These are phyloP conservation scores for Cystobasidiopsis lactophilus DNA, from an alignment of 768 basidiomycete species.

Conservation along the genomic window DNA sequence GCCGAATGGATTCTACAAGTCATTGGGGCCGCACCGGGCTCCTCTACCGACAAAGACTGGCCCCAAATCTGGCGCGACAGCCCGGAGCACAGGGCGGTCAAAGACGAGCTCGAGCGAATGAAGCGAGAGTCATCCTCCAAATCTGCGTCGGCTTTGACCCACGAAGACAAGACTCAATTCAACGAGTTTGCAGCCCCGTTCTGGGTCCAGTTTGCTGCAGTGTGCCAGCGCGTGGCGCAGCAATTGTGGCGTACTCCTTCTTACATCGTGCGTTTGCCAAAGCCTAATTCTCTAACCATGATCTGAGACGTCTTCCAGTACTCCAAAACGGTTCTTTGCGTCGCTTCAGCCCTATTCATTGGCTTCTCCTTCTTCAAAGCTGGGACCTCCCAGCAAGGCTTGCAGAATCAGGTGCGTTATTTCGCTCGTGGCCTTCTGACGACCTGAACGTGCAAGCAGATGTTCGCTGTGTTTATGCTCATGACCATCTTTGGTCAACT, in stretches of 20 bases:
- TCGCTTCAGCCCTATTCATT: conserved; percentile 4
- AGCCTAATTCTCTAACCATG: conserved; percentile 14
- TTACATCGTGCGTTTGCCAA: too few species aligned
- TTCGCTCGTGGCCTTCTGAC: conserved; percentile 2
- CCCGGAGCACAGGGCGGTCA: conserved; percentile 32
- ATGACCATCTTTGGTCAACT: conserved; percentile 25
- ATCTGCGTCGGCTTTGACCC: conserved; percentile 21
- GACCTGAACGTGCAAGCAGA: neutral
- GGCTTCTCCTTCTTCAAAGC: conserved; percentile 24
- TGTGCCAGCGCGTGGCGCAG: conserved; percentile 22
- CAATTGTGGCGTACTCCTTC: conserved; percentile 20
- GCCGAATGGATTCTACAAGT: conserved; percentile 25
- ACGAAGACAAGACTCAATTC: conserved; percentile 8
- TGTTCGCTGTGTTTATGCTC: conserved; percentile 15
- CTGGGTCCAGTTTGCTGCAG: neutral
- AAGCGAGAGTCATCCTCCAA: conserved; percentile 21
- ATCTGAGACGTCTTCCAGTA: conserved; percentile 24
- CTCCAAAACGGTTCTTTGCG: conserved; percentile 1
- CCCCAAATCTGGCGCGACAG: conserved; percentile 62
- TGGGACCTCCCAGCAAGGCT: conserved; percentile 21
- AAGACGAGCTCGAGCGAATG: conserved; percentile 32
- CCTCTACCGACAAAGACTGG: conserved; percentile 53
- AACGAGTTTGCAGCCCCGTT: conserved; percentile 3
- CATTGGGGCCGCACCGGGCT: conserved; percentile 40
- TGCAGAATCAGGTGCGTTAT: conserved; percentile 24